These are phyloP conservation scores for Lachnellula subtilissima DNA, from an alignment of 2,329 filamentous ascomycete species.

Conservation along the genomic window DNA sequence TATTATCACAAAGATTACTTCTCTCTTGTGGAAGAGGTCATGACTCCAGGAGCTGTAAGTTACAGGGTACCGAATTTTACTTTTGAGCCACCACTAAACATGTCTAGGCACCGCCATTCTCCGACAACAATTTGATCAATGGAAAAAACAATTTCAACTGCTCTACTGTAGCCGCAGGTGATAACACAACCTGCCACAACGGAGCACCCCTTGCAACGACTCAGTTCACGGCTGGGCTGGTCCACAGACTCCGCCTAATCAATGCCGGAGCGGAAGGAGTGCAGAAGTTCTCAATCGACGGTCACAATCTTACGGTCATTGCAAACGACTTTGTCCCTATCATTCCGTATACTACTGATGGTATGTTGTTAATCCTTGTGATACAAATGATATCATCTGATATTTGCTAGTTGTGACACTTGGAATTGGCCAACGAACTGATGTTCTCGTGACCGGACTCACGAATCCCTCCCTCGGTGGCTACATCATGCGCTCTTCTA, in stretches of 20 bases:
- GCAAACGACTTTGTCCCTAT: slow-evolving; percentile 56
- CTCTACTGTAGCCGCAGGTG: neutral
- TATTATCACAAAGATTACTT: slow-evolving; percentile 41
- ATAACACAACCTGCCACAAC: slow-evolving; percentile 5
- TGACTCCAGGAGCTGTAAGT: neutral
- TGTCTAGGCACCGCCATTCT: neutral
- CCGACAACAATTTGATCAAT: slow-evolving; percentile 21
- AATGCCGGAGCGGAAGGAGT: slow-evolving; percentile 39
- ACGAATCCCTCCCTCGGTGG: slow-evolving; percentile 31
- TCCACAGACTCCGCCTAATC: slow-evolving; percentile 42
- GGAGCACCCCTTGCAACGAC: slow-evolving; percentile 24
- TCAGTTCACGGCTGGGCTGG: slow-evolving; percentile 30
- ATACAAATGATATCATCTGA: neutral
- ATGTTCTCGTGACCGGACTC: slow-evolving; percentile 40
- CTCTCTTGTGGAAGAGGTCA: slow-evolving; percentile 40
- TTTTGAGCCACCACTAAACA: neutral
- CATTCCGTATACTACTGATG: slow-evolving; percentile 6
- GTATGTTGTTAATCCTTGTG: neutral
- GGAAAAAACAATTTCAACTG: slow-evolving; percentile 15
- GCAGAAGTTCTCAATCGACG: slow-evolving; percentile 45
- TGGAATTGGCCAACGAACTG: slow-evolving; percentile 49
- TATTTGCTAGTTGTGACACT: slow-evolving; percentile 44
- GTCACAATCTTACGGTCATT: slow-evolving; percentile 52
- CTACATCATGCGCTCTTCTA: slow-evolving; percentile 54
- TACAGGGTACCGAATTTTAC: neutral